Evolutionary conservation across 495 filamentous ascomycete species (phyloP), one percentile per base, ranked within the genome.

Genomic region (Podospora conica): DNA sequence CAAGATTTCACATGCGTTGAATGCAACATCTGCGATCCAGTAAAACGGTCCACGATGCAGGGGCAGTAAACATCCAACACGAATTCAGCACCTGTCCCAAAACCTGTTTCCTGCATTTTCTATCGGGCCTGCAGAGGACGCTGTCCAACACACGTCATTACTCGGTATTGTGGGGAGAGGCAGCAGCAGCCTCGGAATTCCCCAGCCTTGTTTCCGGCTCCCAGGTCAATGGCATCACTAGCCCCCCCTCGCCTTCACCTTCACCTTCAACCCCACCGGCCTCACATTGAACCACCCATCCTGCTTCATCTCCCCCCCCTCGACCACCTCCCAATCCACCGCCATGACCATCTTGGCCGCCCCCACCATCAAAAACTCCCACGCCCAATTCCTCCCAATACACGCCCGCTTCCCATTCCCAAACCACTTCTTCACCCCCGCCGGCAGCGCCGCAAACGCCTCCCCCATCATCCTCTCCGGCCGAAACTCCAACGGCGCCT

Each of bases 371-470:
- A 77, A 76, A 69, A 88, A 88, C 69, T 89, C 86, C 85, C 83
- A 86, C 0, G 88, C 88, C 76, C 88, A 89, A n/a, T 86, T 78
- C 57, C 85, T 82, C 18, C 88, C 88, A 60, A 90, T 88, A 65
- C 88, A 91, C 59, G 78, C 85, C 57, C 88, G 71, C 78, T 84
- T 85, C 15, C 88, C 89, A 65, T 90, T 90, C 2, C 89, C 89
- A 63, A 89, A 91, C 73, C 80, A 82, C 75, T 88, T 89, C 85
- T 87, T 89, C 5, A 85, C 84, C 21, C 82, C 84, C 18, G 75
- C 72, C 9, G 85, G 86, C 60, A 88, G 68, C 25, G 77, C 79
- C 25, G 86, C 80, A 66, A 90, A 90, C 11, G 81, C 69, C 54
- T 85, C 82, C 64, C 87, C 86, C 28, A 88, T 73, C 87, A 90